Conservation (phyloP, 164 flowering plant genomes). For the Kalanchoe fedtschenkoi region DNA sequence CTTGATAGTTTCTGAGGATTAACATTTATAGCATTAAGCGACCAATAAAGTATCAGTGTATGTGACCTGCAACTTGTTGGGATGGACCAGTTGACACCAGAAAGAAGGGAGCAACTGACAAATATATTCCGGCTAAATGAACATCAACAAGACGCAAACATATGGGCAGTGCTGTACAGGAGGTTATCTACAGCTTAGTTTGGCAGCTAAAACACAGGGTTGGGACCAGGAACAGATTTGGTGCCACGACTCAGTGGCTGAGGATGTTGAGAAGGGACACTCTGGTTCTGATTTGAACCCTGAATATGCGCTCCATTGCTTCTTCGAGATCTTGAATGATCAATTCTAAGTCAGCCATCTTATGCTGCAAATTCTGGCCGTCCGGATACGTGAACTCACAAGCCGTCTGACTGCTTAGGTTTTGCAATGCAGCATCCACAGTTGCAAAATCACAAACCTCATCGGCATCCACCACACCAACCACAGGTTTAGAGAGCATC, state of each 20-base stretch:
- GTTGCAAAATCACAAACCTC: constrained; percentile 11
- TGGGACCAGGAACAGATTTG: not conserved
- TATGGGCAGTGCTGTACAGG: not conserved
- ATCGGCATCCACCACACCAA: not conserved
- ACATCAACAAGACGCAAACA: not conserved
- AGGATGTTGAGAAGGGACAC: constrained; percentile 34
- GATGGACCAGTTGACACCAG: too few species aligned
- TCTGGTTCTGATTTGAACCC: constrained; percentile 33
- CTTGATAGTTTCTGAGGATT: too few species aligned
- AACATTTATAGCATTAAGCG: too few species aligned
- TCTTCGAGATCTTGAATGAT: constrained; percentile 31
- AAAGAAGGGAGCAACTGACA: not conserved
- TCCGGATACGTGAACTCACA: constrained; percentile 4
- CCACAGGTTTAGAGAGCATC: not conserved
- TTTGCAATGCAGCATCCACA: constrained; percentile 9
- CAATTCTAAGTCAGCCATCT: constrained; percentile 18
- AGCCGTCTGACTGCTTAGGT: not conserved
- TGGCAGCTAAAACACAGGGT: not conserved
- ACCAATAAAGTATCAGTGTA: too few species aligned
- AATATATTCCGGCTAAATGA: not conserved
- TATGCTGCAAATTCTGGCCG: constrained; percentile 9
- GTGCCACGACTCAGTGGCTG: constrained; percentile 14
- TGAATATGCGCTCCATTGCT: constrained; percentile 22
- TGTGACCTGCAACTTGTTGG: too few species aligned
- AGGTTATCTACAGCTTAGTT: not conserved